Base-by-base conservation (phyloP, 192 early-diverging fungal species). In the Coemansia sp. region DNA sequence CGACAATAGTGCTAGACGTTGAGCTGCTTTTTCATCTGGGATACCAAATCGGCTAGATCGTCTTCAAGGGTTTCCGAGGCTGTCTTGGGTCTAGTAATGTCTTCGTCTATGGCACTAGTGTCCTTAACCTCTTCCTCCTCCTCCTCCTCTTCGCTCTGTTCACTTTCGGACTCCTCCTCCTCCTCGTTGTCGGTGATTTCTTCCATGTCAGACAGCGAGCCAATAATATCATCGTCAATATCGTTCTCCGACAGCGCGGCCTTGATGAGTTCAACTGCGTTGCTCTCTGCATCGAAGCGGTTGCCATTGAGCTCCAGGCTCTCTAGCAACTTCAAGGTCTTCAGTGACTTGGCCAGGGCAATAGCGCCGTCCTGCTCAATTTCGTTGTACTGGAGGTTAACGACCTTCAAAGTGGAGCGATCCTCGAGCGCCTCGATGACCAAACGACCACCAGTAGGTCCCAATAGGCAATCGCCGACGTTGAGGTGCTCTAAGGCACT, bases 181-280 rank as follows among this genome's bases (percentile, higher is more conserved):
- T 87, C 87, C 10, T 89, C 90, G 44, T 89, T 87, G 6, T 89
- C 88, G 1, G 86, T 82, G 9, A 80, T 67, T 62, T 92, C 88
- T 71, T 96, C 95, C 95, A 99, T 99, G 65, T 99, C 97, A 63
- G 97, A 95, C 42, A 99, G 81, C 63, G 96, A 96, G 44, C 93
- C 95, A 50, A 99, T 78, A 28, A 90, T 92, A 39, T 81, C 73
- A 66, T 96, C 94, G 55, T 86, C 87, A 62, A 90, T 62, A 11
- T 89, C 93, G 62, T 90, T 86, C 66, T 79, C 82, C 30, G 85
- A 62, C 7, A 99, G 76, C 6, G 90, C 89, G 19, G 87, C 86
- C 59, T 86, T 86, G 64, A 97, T 88, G 32, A 84, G 70, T 63
- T 92, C 87, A 14, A 96, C 94, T 7, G 88, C 89, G 16, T 86